Evolutionary conservation across 768 basidiomycete species (phyloP), one percentile per base, ranked within the genome.

Genomic region (Albatrellus ellisii): DNA sequence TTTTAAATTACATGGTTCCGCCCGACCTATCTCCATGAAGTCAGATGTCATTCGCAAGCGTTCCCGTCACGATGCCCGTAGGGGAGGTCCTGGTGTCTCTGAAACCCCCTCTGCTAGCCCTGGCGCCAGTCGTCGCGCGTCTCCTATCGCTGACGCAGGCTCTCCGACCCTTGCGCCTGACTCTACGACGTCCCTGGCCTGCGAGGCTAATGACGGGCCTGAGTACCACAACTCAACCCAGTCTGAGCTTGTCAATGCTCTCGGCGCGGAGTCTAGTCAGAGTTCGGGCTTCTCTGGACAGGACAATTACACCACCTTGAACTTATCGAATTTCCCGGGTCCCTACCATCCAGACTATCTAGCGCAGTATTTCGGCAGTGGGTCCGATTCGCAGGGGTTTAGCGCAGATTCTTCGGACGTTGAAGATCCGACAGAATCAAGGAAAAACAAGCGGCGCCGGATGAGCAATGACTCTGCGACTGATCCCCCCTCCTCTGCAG

Each of bases 1-100:
- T 54, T 85, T 84, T 62, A 89, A 89, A 58, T 64, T 89, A 2
- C 84, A 89, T 57, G 86, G 87, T 14, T 79, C 85, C 15, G 77
- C 81, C 1, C 77, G 87, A 20, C 87, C 87, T 2, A 85, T 88
- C 46, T 85, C 82, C 6, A 89, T 90, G 86, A 89, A 89, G 57
- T 87, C 84, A 4, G 87, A 90, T 48, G 77, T 88, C 26, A 86
- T 90, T 50, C 81, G 86, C 46, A 89, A 89, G 56, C 78, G 87
- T 29, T 84, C 86, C 2, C 68, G 86, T 1, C 84, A 87, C 50
- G 84, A 88, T 45, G 78, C 80, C 17, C 73, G 82, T 26, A 72
- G 79, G 15, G 51, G 63, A 41, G 70, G 70, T 12, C 41, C 32
- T 21, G 42, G 46, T 36, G 41, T 47, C 6, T 70, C 77, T 36